These are phyloP conservation scores for Canariomyces notabilis DNA, from an alignment of 2,329 filamentous ascomycete genomes.

Conservation along the genomic window DNA sequence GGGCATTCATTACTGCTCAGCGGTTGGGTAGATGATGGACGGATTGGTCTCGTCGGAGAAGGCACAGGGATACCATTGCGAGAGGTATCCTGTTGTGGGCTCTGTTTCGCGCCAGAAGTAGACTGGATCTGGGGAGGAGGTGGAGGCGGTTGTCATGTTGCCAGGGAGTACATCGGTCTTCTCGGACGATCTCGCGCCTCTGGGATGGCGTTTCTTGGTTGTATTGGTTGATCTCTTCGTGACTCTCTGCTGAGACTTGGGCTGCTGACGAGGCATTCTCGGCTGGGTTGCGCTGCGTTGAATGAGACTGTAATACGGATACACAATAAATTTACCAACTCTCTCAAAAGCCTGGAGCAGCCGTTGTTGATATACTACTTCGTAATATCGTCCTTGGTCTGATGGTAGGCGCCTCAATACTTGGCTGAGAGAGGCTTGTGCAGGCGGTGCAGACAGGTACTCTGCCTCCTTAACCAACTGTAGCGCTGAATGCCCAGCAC, in stretches of 20 bases:
- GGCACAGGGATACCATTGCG: conserved; percentile 54
- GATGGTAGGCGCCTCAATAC: no score
- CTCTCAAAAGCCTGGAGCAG: not conserved
- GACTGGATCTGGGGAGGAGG: conserved; percentile 18
- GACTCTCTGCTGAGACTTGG: conserved; percentile 7
- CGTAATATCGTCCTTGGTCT: no score
- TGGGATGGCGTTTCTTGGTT: not conserved
- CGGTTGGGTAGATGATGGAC: conserved; percentile 40
- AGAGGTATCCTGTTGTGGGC: conserved; percentile 49
- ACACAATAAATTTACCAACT: not conserved
- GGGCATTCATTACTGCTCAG: conserved; percentile 44
- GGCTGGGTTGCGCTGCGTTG: no score
- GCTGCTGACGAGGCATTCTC: conserved; percentile 3
- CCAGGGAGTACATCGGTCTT: not conserved
- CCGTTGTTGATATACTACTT: not conserved
- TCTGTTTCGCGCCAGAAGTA: conserved; percentile 48
- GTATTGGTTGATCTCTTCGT: not conserved
- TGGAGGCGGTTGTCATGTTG: not conserved
- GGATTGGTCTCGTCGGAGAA: conserved; percentile 39
- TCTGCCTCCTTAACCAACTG: no score
- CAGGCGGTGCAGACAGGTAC: not conserved
- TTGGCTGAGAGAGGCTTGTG: not conserved
- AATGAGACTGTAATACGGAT: no score
- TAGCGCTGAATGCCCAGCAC: no score
- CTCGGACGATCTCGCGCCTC: not conserved